Evolutionary conservation across 2,329 filamentous ascomycete species (phyloP).

Genomic region (Furcasterigmium furcatum): DNA sequence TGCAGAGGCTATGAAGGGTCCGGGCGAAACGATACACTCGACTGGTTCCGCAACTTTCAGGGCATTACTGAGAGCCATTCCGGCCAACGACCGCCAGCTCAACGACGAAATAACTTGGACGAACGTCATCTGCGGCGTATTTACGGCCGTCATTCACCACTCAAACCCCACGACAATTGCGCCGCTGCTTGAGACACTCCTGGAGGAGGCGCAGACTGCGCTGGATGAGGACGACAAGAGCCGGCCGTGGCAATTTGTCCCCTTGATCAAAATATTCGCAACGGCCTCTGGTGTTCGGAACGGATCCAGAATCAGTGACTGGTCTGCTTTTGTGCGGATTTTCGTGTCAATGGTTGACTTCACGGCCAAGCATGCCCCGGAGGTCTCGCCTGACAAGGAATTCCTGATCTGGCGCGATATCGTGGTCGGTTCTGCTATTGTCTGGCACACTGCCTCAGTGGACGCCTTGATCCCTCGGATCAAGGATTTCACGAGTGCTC

Average conservation of each 20-base stretch:
- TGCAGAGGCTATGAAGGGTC: conserved; percentile 72
- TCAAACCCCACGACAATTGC: conserved; percentile 71
- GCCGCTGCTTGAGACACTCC: conserved; percentile 61
- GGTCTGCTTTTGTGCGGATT: conserved; percentile 61
- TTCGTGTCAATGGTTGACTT: conserved; percentile 49
- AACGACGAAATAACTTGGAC: conserved; percentile 49
- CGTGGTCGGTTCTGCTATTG: conserved; percentile 58
- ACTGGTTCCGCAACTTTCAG: conserved; percentile 51
- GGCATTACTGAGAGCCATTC: conserved; percentile 47
- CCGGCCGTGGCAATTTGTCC: conserved; percentile 36
- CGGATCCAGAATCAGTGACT: conserved; percentile 70
- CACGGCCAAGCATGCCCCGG: conserved; percentile 35
- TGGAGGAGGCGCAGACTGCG: conserved; percentile 41
- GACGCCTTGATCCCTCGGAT: conserved; percentile 73
- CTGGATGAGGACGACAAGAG: conserved; percentile 31
- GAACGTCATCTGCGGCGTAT: conserved; percentile 68
- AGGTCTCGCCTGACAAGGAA: conserved; percentile 29
- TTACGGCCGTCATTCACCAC: conserved; percentile 82
- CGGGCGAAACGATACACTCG: conserved; percentile 57
- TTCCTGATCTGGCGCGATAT: conserved; percentile 53
- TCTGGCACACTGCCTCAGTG: conserved; percentile 74
- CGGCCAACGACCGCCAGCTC: conserved; percentile 45
- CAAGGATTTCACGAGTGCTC: conserved; percentile 58
- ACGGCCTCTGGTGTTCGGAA: conserved; percentile 76
- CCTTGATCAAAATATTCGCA: conserved; percentile 60